These are phyloP conservation scores for Fusarium agapanthi DNA, from an alignment of 2,329 filamentous ascomycete species.

Conservation along the genomic window DNA sequence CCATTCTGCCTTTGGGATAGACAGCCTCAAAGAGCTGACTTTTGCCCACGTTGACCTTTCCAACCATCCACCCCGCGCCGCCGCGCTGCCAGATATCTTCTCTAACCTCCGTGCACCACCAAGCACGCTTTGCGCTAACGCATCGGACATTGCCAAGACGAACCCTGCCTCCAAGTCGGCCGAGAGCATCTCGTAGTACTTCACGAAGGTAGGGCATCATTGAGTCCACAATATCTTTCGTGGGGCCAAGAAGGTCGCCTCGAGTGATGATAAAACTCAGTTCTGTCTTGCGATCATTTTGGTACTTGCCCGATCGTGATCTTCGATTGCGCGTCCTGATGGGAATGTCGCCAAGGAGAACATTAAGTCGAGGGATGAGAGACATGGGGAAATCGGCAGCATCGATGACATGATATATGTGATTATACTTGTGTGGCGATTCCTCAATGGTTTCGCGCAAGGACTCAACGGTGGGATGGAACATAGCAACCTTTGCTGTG, in stretches of 20 bases:
- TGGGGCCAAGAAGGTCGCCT: constrained; percentile 84
- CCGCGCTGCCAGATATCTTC: constrained; percentile 85
- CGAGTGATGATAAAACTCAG: constrained; percentile 92
- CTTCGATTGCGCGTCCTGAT: constrained; percentile 84
- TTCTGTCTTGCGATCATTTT: constrained; percentile 73
- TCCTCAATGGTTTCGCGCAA: constrained; percentile 86
- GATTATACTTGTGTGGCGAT: constrained; percentile 89
- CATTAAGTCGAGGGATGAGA: constrained; percentile 78
- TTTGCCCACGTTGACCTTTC: constrained; percentile 98
- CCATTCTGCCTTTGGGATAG: constrained; percentile 78
- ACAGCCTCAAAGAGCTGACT: constrained; percentile 88
- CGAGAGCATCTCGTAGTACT: constrained; percentile 80
- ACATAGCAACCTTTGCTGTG: constrained; percentile 65
- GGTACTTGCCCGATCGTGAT: constrained; percentile 72
- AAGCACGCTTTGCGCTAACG: constrained; percentile 84
- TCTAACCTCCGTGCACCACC: constrained; percentile 91
- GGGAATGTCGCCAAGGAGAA: constrained; percentile 74
- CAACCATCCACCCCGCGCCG: constrained; percentile 93
- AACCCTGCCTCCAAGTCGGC: constrained; percentile 71
- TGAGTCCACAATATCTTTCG: constrained; percentile 82
- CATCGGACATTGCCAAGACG: constrained; percentile 88
- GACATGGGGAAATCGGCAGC: constrained; percentile 98
- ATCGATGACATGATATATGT: constrained; percentile 94
- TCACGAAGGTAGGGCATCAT: constrained; percentile 87
- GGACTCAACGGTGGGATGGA: constrained; percentile 81